A percentile compares a stretch with the other conserved stretches of the same genome.
Evolutionary conservation across 768 basidiomycete genomes (phyloP).

Genomic region (Termitomyces titanicus): DNA sequence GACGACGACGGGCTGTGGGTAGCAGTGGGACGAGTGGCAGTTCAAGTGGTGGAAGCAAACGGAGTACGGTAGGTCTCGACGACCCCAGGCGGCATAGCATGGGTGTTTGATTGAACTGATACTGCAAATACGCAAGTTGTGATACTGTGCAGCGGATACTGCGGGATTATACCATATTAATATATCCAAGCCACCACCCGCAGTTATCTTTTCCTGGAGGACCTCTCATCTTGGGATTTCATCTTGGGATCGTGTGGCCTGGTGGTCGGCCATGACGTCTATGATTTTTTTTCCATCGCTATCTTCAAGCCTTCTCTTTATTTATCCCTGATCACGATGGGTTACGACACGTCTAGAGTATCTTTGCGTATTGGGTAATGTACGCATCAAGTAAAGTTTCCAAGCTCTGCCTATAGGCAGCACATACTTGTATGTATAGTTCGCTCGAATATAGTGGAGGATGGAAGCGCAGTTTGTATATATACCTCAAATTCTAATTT

Average conservation of each 20-base stretch:
- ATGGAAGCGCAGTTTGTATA: too few species aligned
- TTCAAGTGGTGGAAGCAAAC: slow-evolving; percentile 21
- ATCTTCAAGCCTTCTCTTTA: background rate
- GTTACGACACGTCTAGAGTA: slow-evolving; percentile 7
- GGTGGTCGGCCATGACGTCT: background rate
- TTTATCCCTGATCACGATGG: slow-evolving; percentile 10
- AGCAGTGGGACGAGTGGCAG: slow-evolving; percentile 7
- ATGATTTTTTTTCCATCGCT: background rate
- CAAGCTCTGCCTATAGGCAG: background rate
- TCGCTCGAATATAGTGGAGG: background rate
- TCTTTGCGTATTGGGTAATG: slow-evolving; percentile 4
- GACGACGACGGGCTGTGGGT: slow-evolving; percentile 44
- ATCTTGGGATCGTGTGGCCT: background rate
- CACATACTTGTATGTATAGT: background rate
- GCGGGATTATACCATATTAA: slow-evolving; percentile 3
- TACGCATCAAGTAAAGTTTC: slow-evolving; percentile 3
- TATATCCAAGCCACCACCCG: background rate
- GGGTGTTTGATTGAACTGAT: slow-evolving; percentile 40
- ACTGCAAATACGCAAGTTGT: too few species aligned
- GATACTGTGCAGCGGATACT: slow-evolving; percentile 3
- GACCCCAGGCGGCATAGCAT: slow-evolving; percentile 67
- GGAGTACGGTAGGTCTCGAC: slow-evolving; percentile 37
- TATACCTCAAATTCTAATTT: too few species aligned
- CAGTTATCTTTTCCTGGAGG: background rate
- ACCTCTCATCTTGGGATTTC: background rate